Conservation (phyloP, 495 filamentous ascomycete species). For the Aspergillus nanangensis region DNA sequence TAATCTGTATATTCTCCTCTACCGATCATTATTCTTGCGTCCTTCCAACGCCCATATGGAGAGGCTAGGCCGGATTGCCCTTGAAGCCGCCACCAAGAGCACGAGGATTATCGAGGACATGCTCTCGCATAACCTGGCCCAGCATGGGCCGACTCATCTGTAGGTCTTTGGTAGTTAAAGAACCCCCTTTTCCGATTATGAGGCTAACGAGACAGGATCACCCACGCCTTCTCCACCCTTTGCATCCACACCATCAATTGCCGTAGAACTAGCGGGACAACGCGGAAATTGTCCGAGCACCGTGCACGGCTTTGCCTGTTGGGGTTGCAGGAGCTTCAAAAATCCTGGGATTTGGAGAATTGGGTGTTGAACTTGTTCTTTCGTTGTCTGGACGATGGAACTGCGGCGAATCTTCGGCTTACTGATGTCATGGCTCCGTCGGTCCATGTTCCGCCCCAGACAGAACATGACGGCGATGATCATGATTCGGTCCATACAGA, state of each 20-base stretch:
- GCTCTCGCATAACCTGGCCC: conserved; percentile 40
- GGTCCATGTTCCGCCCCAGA: background rate
- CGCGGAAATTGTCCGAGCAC: conserved; percentile 41
- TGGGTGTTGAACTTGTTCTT: conserved; percentile 45
- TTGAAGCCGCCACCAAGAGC: conserved; percentile 40
- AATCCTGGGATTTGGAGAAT: conserved; percentile 45
- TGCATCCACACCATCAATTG: conserved; percentile 46
- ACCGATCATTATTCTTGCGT: conserved; percentile 32
- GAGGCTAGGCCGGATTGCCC: conserved; percentile 26
- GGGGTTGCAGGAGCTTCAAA: conserved; percentile 43
- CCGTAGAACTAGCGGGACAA: conserved; percentile 30
- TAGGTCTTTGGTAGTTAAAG: conserved; percentile 17
- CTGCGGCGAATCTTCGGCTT: conserved; percentile 33
- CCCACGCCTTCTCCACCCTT: conserved; percentile 42
- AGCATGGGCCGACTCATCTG: conserved; percentile 42
- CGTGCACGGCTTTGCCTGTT: conserved; percentile 42
- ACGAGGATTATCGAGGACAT: conserved; percentile 44
- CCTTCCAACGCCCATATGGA: conserved; percentile 11
- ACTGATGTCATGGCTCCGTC: conserved; percentile 10
- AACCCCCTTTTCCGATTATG: background rate
- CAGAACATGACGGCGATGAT: background rate
- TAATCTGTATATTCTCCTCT: conserved; percentile 37
- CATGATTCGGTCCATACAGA: background rate
- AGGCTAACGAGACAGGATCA: conserved; percentile 26
- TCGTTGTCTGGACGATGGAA: conserved; percentile 40